Conservation (phyloP, 805 yeast genomes). For the Debaryomyces castellii region DNA sequence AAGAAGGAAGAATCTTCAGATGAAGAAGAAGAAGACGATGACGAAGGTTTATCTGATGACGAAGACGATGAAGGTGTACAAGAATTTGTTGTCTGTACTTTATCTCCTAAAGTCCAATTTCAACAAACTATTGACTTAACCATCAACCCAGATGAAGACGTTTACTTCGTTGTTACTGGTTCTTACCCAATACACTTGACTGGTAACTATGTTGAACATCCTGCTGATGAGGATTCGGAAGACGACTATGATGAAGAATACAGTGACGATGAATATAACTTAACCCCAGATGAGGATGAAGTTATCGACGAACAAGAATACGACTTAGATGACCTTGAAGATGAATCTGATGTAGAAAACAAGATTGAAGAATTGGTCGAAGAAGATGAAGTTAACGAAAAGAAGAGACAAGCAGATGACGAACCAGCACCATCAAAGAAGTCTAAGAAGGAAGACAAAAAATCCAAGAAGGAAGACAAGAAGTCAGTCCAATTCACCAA, state of each 20-base stretch:
- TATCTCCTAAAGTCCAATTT: conserved; percentile 77
- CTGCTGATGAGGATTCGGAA: conserved; percentile 72
- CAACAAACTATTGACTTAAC: conserved; percentile 92
- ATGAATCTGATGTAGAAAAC: conserved; percentile 67
- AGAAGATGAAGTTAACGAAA: conserved; percentile 38
- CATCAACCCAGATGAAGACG: conserved; percentile 90
- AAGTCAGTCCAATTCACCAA: conserved; percentile 81
- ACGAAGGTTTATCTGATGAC: conserved; percentile 30
- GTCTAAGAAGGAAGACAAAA: conserved; percentile 30
- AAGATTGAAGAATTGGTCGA: conserved; percentile 75
- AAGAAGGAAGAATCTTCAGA: conserved; percentile 34
- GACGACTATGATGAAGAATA: conserved; percentile 52
- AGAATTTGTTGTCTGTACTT: conserved; percentile 84
- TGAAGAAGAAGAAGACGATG: conserved; percentile 51
- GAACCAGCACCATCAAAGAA: conserved; percentile 22
- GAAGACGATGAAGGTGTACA: conserved; percentile 75
- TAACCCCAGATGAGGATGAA: conserved; percentile 79
- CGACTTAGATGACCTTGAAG: conserved; percentile 64
- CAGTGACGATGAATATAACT: conserved; percentile 49
- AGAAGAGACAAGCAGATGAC: conserved; percentile 37
- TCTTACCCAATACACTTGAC: conserved; percentile 88
- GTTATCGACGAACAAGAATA: conserved; percentile 52
- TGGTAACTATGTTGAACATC: conserved; percentile 96
- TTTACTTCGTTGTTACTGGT: conserved; percentile 92
- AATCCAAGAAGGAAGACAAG: conserved; percentile 53